phyloP scores from a whole-genome alignment of 2,329 filamentous ascomycete genomes.

The Coccinonectria pachysandricola region DNA sequence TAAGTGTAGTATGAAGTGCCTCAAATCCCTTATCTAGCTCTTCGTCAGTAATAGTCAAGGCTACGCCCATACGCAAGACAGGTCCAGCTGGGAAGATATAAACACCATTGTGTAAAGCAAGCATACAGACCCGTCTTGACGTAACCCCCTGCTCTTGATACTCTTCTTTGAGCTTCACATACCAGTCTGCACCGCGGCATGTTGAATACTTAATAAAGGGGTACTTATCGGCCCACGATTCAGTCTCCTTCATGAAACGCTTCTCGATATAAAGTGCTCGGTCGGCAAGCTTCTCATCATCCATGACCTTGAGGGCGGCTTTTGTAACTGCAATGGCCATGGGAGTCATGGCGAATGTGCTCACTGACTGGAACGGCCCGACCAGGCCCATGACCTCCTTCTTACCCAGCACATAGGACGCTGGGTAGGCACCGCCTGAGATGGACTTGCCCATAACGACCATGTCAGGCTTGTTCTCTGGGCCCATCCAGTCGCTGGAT shows the following conservation, averaged over 20 bases:
- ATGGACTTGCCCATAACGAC: conserved; percentile 13
- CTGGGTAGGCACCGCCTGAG: conserved; percentile 9
- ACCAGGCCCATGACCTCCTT: conserved; percentile 7
- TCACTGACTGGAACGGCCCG: conserved; percentile 3
- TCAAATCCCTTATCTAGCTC: conserved; percentile 7
- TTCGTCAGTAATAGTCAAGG: conserved; percentile 9
- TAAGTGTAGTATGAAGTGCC: conserved; percentile 3
- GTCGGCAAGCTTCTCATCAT: conserved; percentile 7
- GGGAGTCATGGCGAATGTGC: conserved; percentile 8
- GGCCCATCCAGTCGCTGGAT: conserved; percentile 10
- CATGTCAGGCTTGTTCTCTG: conserved; percentile 14
- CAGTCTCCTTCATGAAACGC: conserved; percentile 5
- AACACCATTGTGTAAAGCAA: conserved; percentile 6
- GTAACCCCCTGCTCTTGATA: conserved; percentile 4
- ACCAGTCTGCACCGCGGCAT: conserved; percentile 7
- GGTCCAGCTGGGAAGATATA: conserved; percentile 5
- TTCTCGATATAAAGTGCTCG: conserved; percentile 5
- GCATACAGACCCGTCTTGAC: conserved; percentile 4
- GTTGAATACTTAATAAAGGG: conserved; percentile 6
- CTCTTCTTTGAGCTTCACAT: conserved; percentile 4
- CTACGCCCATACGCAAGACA: conserved; percentile 2
- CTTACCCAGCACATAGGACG: conserved; percentile 8
- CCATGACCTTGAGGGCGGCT: conserved; percentile 3
- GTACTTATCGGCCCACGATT: conserved; percentile 6
- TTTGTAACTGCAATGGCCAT: conserved; percentile 4